Evolutionary conservation across 140 eudicot species (phyloP).

Genomic region (Bidens hawaiensis): DNA sequence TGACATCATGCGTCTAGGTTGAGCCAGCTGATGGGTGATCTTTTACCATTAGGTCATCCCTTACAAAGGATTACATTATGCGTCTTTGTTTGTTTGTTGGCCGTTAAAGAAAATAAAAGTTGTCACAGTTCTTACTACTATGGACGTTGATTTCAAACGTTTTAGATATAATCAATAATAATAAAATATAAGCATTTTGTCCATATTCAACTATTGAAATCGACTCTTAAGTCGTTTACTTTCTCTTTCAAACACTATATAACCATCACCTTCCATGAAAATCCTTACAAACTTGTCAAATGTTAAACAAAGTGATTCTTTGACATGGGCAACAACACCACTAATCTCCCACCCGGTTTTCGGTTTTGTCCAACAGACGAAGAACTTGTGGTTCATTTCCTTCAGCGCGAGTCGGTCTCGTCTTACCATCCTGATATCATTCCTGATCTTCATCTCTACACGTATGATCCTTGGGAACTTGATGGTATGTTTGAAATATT

Average conservation of each 20-base stretch:
- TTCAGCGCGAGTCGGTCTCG: conserved; percentile 59
- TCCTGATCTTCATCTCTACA: conserved; percentile 86
- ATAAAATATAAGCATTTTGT: not conserved
- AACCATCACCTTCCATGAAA: not conserved
- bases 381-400: conserved; percentile 91
- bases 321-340: conserved; percentile 45
- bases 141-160: too few species aligned
- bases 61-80: too few species aligned
- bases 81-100: too few species aligned
- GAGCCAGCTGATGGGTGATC: too few species aligned
- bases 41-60: too few species aligned
- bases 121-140: too few species aligned
- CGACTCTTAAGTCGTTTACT: not conserved
- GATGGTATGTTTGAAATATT: conserved; percentile 31
- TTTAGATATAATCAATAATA: too few species aligned
- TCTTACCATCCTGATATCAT: conserved; percentile 90
- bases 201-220: not conserved
- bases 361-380: conserved; percentile 84
- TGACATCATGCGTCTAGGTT: too few species aligned
- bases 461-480: conserved; percentile 89
- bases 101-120: too few species aligned
- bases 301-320: not conserved
- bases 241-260: not conserved
- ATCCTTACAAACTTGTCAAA: not conserved
- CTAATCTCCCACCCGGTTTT: conserved; percentile 87